Evolutionary conservation across 306 rosid species (phyloP), one percentile per base, ranked within the genome.

Genomic region (Alnus rubra): DNA sequence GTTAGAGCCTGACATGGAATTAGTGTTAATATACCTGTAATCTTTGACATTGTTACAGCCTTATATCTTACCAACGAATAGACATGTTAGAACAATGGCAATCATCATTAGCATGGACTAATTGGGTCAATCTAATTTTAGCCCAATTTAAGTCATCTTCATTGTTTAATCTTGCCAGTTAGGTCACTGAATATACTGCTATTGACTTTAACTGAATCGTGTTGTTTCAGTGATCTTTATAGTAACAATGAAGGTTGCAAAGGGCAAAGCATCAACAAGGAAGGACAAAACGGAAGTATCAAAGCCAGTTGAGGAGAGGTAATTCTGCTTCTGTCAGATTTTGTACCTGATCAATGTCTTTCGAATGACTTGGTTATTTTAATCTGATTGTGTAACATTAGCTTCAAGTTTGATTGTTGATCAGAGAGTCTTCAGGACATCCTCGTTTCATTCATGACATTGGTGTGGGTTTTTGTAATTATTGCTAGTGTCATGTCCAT

Each of bases 251-350:
- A 81, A 81, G 84, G 55, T 49, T 81, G 15, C 84, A 44, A 81
- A 76, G 56, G 77, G 80, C 35, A 81, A 76, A 70, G 44, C 58
- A 14, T 48, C 80, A 7, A 69, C 74, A 4, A 81, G 71, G 80
- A 81, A 81, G 80, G 84, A 59, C 30, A 81, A 81, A 75, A 75
- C 71, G 55, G 80, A 81, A 76, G 69, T 58, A 50, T 18, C 73
- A 71, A 76, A 69, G 84, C 84, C 84, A 4, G 73, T 81, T 7
- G 84, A 58, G 50, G 80, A 81, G 12, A 60, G 79, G 84, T 77
- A 76, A 39, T 69, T 55, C 52, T 9, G 15, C 9, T 68, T 39
- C 31, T 45, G 23, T 68, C 12, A 44, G 51, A 42, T 42, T 16
- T 64, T 64, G 23, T 16, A 39, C 8, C 31, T 2, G 7, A 23